Evolutionary conservation across 148 eudicot genomes (phyloP).

Genomic region (Dysphania ambrosioides): DNA sequence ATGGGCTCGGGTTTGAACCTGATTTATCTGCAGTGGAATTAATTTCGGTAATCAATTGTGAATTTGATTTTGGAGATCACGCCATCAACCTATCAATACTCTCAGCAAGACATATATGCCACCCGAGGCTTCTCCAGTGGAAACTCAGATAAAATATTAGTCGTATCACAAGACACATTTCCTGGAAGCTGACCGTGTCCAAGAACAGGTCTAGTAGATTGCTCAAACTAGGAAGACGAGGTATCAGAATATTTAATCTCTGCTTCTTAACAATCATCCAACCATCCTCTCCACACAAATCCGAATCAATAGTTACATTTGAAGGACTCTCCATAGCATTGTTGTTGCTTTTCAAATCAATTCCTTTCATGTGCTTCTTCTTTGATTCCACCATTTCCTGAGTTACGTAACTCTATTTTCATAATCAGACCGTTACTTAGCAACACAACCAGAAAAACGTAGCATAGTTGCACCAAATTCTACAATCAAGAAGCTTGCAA

Average conservation of each 20-base stretch:
- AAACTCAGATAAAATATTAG: constrained; percentile 19
- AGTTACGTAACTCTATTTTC: constrained; percentile 7
- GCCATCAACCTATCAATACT: constrained; percentile 32
- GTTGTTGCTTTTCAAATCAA: constrained; percentile 23
- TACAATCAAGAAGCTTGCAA: not conserved
- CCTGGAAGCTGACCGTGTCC: constrained; percentile 31
- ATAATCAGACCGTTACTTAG: not conserved
- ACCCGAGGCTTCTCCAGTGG: constrained; percentile 21
- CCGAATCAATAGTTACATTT: constrained; percentile 24
- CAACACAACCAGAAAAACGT: not conserved
- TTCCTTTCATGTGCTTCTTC: constrained; percentile 23
- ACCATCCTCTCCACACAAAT: constrained; percentile 41
- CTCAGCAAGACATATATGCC: constrained; percentile 9
- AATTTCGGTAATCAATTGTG: constrained; percentile 25
- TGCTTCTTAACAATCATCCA: constrained; percentile 89
- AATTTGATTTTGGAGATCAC: constrained; percentile 24
- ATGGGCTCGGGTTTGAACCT: constrained; percentile 16
- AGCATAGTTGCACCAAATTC: not conserved
- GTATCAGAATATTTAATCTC: constrained; percentile 60
- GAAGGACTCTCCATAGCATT: constrained; percentile 15
- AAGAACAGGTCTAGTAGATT: constrained; percentile 24
- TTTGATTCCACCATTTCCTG: constrained; percentile 41
- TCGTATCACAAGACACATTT: constrained; percentile 14
- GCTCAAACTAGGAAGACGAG: constrained; percentile 42
- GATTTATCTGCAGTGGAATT: constrained; percentile 26